Evolutionary conservation across 2,329 filamentous ascomycete genomes (phyloP).

Genomic region (Ascochyta clinopodiicola): DNA sequence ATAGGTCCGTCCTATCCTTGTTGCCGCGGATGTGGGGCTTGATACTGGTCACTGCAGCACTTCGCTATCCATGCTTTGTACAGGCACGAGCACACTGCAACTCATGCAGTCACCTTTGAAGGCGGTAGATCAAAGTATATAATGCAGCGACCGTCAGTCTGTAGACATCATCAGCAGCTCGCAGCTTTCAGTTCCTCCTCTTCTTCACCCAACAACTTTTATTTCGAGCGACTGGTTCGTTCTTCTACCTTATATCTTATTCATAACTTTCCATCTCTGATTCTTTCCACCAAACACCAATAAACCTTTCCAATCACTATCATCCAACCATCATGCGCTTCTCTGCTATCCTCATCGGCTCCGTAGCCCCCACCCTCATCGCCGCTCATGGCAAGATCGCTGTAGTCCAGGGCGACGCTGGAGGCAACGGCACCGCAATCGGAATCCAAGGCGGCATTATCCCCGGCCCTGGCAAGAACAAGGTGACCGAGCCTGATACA

Average conservation of each 20-base stretch:
- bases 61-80: not conserved
- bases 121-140: not conserved
- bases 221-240: constrained; percentile 13
- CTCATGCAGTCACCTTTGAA: not conserved
- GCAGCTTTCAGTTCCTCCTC: not conserved
- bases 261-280: not conserved
- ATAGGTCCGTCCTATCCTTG: constrained; percentile 7
- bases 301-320: not conserved
- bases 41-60: constrained; percentile 8
- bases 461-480: constrained; percentile 51
- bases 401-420: constrained; percentile 40
- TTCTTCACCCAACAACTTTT: not conserved
- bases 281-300: too few relatives aligned
- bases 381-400: constrained; percentile 23
- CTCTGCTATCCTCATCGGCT: constrained; percentile 9
- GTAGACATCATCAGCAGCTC: not conserved
- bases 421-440: constrained; percentile 54
- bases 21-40: constrained; percentile 11
- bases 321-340: constrained; percentile 5
- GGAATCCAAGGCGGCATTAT: constrained; percentile 53
- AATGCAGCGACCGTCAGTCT: not conserved
- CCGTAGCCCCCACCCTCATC: constrained; percentile 12
- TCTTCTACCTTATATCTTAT: not conserved
- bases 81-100: not conserved
- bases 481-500: constrained; percentile 54